phyloP scores from a whole-genome alignment of 164 flowering plant genomes.

The Vitis vinifera region ASM3070453v1 NC_081810.1:5984501-5985000 shows the following conservation, averaged over 20 bases:
- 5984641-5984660: conserved; percentile 73
- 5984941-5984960: neutral
- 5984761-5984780: conserved; percentile 71
- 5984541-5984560: conserved; percentile 65
- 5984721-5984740: conserved; percentile 89
- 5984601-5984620: conserved; percentile 90
- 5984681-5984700: conserved; percentile 85
- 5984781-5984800: conserved; percentile 95
- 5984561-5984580: conserved; percentile 82
- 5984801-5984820: conserved; percentile 88
- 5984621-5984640: conserved; percentile 82
- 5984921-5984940: neutral
- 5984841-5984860: conserved; percentile 95
- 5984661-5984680: conserved; percentile 62
- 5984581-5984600: conserved; percentile 79
- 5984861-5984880: conserved; percentile 95
- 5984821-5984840: conserved; percentile 94
- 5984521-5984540: conserved; percentile 74
- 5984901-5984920: neutral
- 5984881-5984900: conserved; percentile 85
- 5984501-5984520: conserved; percentile 65
- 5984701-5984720: conserved; percentile 86
- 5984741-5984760: conserved; percentile 86
- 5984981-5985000: too few species aligned
- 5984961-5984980: too few species aligned